Conservation (phyloP, 73 alveolate genomes). For the Paraurostyla sp. region DNA sequence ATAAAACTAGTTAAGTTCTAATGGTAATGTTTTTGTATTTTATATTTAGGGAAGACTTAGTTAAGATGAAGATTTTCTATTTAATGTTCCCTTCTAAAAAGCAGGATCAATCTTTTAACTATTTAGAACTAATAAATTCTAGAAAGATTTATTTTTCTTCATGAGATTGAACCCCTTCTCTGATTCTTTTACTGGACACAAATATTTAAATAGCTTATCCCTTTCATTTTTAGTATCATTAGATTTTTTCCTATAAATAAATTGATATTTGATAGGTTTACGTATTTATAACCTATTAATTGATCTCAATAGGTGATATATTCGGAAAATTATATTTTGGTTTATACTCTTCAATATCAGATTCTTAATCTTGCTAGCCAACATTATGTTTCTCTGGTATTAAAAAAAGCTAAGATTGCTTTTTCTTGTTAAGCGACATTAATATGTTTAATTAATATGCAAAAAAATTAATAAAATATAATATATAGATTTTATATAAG, state of each 20-base stretch:
- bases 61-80: too few species aligned
- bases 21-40: too few species aligned
- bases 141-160: constrained; percentile 4
- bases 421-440: too few species aligned
- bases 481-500: too few species aligned
- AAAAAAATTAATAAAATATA: too few species aligned
- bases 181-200: constrained; percentile 40
- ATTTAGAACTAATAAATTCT: background rate
- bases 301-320: background rate
- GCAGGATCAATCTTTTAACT: too few species aligned
- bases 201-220: constrained; percentile 20
- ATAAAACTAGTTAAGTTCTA: too few species aligned
- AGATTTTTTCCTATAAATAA: background rate
- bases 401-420: too few species aligned
- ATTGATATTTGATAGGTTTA: background rate
- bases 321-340: background rate
- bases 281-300: background rate
- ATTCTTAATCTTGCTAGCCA: too few species aligned
- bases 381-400: too few species aligned
- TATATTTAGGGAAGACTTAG: too few species aligned
- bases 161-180: background rate
- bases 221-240: background rate
- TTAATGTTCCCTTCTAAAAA: background rate
- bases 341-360: background rate
- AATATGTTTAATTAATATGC: too few species aligned